These are phyloP conservation scores for Tribonema minus DNA, from an alignment of 108 stramenopile species.

Conservation along the genomic window DNA sequence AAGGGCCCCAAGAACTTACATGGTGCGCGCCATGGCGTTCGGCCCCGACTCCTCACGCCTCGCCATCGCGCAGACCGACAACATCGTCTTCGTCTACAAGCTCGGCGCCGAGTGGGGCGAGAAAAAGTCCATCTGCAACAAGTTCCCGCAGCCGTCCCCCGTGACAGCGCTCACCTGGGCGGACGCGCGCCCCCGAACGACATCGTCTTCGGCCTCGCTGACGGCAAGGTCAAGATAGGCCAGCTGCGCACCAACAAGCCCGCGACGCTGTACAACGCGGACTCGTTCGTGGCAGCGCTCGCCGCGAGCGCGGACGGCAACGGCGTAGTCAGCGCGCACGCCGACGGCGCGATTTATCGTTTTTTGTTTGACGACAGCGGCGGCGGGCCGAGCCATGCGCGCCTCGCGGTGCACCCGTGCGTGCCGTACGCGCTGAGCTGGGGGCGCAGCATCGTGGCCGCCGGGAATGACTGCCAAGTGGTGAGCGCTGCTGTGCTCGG, in stretches of 20 bases:
- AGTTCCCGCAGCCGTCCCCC: slow-evolving; percentile 52
- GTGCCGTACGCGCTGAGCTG: no score
- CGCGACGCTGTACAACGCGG: slow-evolving; percentile 52
- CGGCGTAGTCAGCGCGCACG: slow-evolving; percentile 53
- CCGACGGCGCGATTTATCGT: slow-evolving; percentile 59
- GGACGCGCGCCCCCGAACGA: slow-evolving; percentile 43
- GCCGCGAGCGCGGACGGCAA: no score
- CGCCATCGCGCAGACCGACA: slow-evolving; percentile 65
- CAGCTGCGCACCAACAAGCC: slow-evolving; percentile 61
- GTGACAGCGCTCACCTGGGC: no score
- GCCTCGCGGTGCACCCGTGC: no score
- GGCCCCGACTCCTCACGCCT: slow-evolving; percentile 61
- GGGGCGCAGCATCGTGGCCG: no score
- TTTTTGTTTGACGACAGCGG: slow-evolving; percentile 52
- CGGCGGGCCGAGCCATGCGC: no score
- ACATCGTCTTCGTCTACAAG: slow-evolving; percentile 70
- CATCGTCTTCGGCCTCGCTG: slow-evolving; percentile 62
- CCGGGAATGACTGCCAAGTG: no score
- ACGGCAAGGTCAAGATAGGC: slow-evolving; percentile 61
- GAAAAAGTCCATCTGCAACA: slow-evolving; percentile 67
- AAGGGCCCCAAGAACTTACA: slow-evolving; percentile 57
- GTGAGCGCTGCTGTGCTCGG: no score
- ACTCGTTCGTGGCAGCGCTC: slow-evolving; percentile 49
- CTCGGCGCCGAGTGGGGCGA: slow-evolving; percentile 57
- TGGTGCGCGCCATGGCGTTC: slow-evolving; percentile 58